These are phyloP conservation scores for Yamadazyma siamensis DNA, from an alignment of 1,139 yeast species.

Conservation along the genomic window DNA sequence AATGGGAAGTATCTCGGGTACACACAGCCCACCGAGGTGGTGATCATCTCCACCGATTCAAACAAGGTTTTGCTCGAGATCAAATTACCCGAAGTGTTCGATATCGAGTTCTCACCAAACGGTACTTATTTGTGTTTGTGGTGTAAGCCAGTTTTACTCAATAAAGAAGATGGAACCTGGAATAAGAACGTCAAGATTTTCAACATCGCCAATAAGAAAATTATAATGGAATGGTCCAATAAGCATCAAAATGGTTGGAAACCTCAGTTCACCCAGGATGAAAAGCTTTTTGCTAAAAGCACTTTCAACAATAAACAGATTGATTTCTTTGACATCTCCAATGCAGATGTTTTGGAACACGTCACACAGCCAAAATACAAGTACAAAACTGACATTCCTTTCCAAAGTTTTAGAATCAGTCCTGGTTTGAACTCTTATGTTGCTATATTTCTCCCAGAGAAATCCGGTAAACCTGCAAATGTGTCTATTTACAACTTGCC, in stretches of 20 bases:
- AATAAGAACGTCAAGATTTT: conserved; percentile 75
- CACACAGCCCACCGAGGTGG: conserved; percentile 54
- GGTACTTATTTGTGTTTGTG: conserved; percentile 87
- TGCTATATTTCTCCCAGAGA: conserved; percentile 88
- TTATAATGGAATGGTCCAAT: conserved; percentile 67
- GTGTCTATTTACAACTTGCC: conserved; percentile 81
- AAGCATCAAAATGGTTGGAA: conserved; percentile 90
- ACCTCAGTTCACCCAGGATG: conserved; percentile 82
- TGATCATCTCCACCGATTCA: conserved; percentile 45
- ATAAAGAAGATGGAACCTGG: conserved; percentile 65
- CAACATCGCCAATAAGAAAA: conserved; percentile 46
- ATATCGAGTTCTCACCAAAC: conserved; percentile 80
- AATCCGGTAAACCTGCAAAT: conserved; percentile 80
- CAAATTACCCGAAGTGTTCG: conserved; percentile 64
- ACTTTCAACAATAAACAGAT: conserved; percentile 56
- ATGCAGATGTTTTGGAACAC: conserved; percentile 37
- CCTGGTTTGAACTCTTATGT: conserved; percentile 93
- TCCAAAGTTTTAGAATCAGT: conserved; percentile 58
- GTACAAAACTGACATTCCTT: conserved; percentile 55
- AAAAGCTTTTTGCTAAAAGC: conserved; percentile 64
- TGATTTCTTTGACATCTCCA: conserved; percentile 67
- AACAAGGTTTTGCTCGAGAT: conserved; percentile 35
- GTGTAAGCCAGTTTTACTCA: conserved; percentile 75
- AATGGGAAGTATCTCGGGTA: conserved; percentile 57
- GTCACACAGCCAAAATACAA: conserved; percentile 49